phyloP scores from a whole-genome alignment of 169 alveolate genomes.

The Toxoplasma gondii region DNA sequence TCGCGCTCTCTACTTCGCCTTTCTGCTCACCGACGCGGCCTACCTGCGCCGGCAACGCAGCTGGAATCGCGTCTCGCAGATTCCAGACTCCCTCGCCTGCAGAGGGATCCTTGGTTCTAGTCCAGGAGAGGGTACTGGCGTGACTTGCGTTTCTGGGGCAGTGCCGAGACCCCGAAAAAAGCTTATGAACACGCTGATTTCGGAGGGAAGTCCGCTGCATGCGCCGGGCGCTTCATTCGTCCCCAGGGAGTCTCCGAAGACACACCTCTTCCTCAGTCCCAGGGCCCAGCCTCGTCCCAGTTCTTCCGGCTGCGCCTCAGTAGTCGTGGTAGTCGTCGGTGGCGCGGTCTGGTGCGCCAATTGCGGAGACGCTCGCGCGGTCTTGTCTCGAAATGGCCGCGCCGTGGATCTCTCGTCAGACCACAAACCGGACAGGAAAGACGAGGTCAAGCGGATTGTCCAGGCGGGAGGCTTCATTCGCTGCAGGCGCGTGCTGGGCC shows the following conservation, averaged over 20 bases:
- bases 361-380: conserved; percentile 98
- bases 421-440: conserved; percentile 92
- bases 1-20: conserved; percentile 5
- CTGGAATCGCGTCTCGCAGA: background rate
- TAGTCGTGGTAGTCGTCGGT: conserved; percentile 82
- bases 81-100: background rate
- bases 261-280: no score
- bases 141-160: no score
- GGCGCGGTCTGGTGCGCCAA: conserved; percentile 89
- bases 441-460: conserved; percentile 91
- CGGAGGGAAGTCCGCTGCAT: no score
- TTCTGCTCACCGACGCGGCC: conserved; percentile 49
- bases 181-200: no score
- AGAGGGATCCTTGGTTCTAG: background rate
- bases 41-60: background rate
- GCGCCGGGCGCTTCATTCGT: no score
- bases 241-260: no score
- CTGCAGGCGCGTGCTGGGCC: conserved; percentile 96
- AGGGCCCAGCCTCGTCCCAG: no score
- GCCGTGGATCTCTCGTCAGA: conserved; percentile 94
- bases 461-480: conserved; percentile 96
- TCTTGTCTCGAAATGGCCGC: conserved; percentile 87
- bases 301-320: conserved; percentile 86
- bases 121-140: no score
- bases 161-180: no score